phyloP scores from a whole-genome alignment of 2,329 filamentous ascomycete genomes.

The Aspergillus thermomutatus region DNA sequence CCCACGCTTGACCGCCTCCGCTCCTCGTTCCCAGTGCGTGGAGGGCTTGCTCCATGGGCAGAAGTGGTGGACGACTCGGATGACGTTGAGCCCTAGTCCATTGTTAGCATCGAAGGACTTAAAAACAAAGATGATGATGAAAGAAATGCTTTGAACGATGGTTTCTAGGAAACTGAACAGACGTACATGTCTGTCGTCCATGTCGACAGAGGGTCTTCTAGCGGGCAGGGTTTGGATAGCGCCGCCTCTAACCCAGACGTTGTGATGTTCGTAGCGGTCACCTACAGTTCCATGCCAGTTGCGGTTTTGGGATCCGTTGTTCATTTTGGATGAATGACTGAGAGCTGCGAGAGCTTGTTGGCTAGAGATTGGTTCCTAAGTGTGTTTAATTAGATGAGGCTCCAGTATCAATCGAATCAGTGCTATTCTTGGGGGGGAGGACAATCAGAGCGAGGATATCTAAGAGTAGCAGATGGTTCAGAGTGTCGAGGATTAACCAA shows the following conservation, averaged over 20 bases:
- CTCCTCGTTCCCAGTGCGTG: slow-evolving; percentile 17
- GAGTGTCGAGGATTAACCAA: too few species aligned
- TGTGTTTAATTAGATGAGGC: background rate
- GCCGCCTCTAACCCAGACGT: slow-evolving; percentile 35
- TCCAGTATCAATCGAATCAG: background rate
- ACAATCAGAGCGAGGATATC: background rate
- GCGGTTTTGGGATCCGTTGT: slow-evolving; percentile 20
- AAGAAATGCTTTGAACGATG: background rate
- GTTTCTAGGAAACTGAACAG: slow-evolving; percentile 1
- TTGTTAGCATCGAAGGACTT: background rate
- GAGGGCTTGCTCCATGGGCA: slow-evolving; percentile 7
- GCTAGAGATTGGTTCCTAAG: background rate
- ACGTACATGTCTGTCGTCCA: slow-evolving; percentile 27
- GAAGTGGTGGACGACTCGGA: slow-evolving; percentile 27
- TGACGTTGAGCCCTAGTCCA: slow-evolving; percentile 22
- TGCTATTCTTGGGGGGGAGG: background rate
- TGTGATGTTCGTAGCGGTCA: slow-evolving; percentile 34
- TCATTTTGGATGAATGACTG: slow-evolving; percentile 12
- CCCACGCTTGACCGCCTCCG: slow-evolving; percentile 29
- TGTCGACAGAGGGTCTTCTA: slow-evolving; percentile 24
- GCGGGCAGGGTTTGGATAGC: slow-evolving; percentile 10
- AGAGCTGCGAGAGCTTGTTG: background rate
- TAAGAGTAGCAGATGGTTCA: background rate
- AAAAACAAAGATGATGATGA: background rate
- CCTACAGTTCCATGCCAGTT: slow-evolving; percentile 36